These are phyloP conservation scores for Podaxis sp. DNA, from an alignment of 768 basidiomycete species.

Conservation along the genomic window DNA sequence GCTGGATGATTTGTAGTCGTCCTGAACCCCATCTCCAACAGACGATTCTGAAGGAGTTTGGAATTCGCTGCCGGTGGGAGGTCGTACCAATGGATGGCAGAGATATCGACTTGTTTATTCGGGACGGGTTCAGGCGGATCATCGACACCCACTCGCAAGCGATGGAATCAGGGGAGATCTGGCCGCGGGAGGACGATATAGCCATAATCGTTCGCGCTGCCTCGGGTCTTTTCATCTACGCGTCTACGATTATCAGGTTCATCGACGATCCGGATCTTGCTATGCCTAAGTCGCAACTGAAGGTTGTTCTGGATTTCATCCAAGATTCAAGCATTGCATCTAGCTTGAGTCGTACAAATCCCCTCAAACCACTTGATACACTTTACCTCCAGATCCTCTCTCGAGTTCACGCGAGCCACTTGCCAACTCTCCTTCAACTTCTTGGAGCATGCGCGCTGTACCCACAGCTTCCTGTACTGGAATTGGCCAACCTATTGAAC, in stretches of 20 bases:
- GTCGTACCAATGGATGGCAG: constrained; percentile 3
- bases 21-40: constrained; percentile 12
- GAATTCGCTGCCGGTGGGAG: neutral
- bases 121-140: neutral
- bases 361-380: neutral
- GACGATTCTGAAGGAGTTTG: neutral
- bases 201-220: neutral
- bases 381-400: neutral
- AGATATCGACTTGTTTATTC: constrained; percentile 1
- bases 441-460: neutral
- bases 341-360: neutral
- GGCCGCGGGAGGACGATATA: neutral
- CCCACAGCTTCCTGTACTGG: neutral
- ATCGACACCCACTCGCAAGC: neutral
- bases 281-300: neutral
- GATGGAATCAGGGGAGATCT: neutral
- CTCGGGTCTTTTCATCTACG: neutral
- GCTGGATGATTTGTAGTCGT: constrained; percentile 17
- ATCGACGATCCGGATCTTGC: neutral
- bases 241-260: neutral
- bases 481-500: neutral
- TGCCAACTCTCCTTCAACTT: neutral
- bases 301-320: neutral
- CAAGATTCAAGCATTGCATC: neutral
- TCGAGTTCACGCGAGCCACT: neutral